Evolutionary conservation across 352 stramenopile genomes (phyloP), one percentile per base, ranked within the genome.

Genomic region (Phytophthora macrochlamydospora): DNA sequence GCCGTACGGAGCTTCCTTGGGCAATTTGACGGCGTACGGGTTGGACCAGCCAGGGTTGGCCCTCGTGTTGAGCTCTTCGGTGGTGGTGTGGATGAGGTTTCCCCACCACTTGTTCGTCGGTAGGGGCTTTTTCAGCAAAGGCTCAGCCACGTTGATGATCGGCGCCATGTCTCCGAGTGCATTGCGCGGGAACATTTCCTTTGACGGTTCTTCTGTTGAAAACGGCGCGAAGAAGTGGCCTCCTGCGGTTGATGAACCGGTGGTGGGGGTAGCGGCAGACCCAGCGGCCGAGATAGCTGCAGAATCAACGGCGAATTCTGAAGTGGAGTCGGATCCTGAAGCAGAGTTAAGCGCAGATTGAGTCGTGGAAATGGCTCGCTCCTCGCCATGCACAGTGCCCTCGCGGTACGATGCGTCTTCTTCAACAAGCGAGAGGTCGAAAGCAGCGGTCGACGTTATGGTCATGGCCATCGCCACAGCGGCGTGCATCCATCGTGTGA

Each of bases 41-140:
- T 91, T 89, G 0, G 79, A 72, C 78, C 81, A 91, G 11, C 69
- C 79, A 1, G 80, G 82, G 50, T 85, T 78, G 5, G 77, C 70
- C 38, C 76, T 65, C 0, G 79, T 75, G 37, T 73, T 71, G 33
- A 81, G 56, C 37, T 67, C 74, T 8, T 80, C 76, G 32, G 46
- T 66, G 1, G 68, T 83, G 7, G 71, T 78, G 69, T 84, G 72
- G 51, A 93, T 87, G 30, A 90, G 59, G 73, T 91, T 93, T 24
- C 78, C 83, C 85, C 85, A 93, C 82, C 85, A 93, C 54, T 89
- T 83, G 75, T 93, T 93, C 32, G 82, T 93, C 37, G 85, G 85
- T 14, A 93, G 78, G 0, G 85, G 60, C 32, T 81, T 46, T 7
- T 63, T 55, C 8, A 87, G 45, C 32, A 85, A 37, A 30, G 75